A percentile compares a stretch with the other conserved stretches of the same genome.
Evolutionary conservation across 177 flowering plant species (phyloP).

Genomic region (Tripterygium wilfordii): DNA sequence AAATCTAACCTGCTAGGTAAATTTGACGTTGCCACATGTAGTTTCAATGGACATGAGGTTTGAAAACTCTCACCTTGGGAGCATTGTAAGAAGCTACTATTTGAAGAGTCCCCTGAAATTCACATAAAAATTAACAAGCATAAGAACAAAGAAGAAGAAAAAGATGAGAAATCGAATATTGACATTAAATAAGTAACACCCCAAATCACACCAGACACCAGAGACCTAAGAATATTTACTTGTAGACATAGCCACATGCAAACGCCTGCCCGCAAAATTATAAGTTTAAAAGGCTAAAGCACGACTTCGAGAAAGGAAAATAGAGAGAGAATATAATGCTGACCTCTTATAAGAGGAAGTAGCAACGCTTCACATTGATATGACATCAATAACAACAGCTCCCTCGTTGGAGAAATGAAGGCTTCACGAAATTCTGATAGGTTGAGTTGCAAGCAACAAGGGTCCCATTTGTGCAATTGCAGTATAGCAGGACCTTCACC

Average conservation of each 20-base stretch:
- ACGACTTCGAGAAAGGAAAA: too few relatives aligned
- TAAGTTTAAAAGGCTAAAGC: too few relatives aligned
- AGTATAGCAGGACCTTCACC: conserved; percentile 55
- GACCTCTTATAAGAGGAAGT: conserved; percentile 64
- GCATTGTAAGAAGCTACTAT: conserved; percentile 13
- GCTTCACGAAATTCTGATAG: conserved; percentile 67
- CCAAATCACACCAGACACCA: too few relatives aligned
- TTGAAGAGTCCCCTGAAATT: conserved; percentile 25
- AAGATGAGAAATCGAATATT: too few relatives aligned
- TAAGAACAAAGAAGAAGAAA: too few relatives aligned
- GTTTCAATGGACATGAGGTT: conserved; percentile 15
- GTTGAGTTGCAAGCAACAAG: conserved; percentile 39
- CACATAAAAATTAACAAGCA: background rate
- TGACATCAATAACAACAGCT: conserved; percentile 62
- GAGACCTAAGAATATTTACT: too few relatives aligned
- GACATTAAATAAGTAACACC: too few relatives aligned
- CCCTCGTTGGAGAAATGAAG: conserved; percentile 85
- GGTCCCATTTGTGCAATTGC: conserved; percentile 72
- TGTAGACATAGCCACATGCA: too few relatives aligned
- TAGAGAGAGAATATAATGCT: conserved; percentile 4
- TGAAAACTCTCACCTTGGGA: conserved; percentile 10
- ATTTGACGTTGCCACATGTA: too few relatives aligned
- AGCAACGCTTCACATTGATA: conserved; percentile 63
- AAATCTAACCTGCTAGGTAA: conserved; percentile 28
- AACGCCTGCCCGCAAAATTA: too few relatives aligned